Base-by-base conservation (phyloP, 345 rosid species). In the Hibiscus trionum region DNA sequence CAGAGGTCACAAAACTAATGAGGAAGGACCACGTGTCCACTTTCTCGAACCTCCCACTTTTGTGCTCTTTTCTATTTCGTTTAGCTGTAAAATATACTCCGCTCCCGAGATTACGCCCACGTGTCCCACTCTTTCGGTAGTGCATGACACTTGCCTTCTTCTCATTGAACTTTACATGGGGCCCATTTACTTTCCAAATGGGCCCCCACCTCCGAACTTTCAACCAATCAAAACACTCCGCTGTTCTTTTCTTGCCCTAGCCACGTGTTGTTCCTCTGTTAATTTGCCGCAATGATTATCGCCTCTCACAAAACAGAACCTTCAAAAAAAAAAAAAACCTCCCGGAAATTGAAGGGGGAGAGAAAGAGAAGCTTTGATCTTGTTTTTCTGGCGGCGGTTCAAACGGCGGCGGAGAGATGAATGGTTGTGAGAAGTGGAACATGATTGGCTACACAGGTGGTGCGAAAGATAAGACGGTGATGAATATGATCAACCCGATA, bases 231-330 rank as follows among this genome's bases (percentile, higher is more conserved):
- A 14, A 21, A 57, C 42, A 21, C 24, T 57, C 46, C 33, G 61
- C 24, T 69, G 64, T 67, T 52, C 17, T 39, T 53, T 39, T 17
- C 58, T 75, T 72, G 82, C 77, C 78, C 78, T 77, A 78, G 80
- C 82, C 91, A 88, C 87, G 91, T 86, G 91, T 70, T 74, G 16
- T 35, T 10, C 61, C 68, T 67, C 62, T 75, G 76, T 53, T 64
- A 68, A 73, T 74, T 61, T 63, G 68, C 72, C 71, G 64, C 75
- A 61, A 69, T 53, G 73, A 37, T 56, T 63, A 61, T 75, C 78
- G 52, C 63, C 39, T 50, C 62, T 46, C 55, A 29, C 6, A 11
- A 29, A n/a, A 0, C 7, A 29, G 17, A 27, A 31, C 71, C 65
- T 66, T 60, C 16, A 16, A 26, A 19, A 71, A 27, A 11, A 39